Evolutionary conservation across 116 monocot species (phyloP).

Genomic region (Cymodocea nodosa): DNA sequence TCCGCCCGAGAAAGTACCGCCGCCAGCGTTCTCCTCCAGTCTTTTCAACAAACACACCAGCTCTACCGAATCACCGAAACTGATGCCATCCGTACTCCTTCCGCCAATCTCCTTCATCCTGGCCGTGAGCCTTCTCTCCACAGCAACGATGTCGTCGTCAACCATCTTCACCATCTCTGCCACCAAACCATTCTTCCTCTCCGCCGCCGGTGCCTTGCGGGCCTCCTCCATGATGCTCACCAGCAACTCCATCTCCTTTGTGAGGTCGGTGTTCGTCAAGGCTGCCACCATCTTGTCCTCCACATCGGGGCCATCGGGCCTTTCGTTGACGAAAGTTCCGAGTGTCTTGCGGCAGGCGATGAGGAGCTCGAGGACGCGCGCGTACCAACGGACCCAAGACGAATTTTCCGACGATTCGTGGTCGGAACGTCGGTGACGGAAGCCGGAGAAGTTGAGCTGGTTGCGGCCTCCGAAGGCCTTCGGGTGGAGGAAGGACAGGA

Average conservation of each 20-base stretch:
- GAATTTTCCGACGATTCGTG: constrained; percentile 9
- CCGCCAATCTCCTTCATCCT: constrained; percentile 30
- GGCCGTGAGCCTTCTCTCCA: constrained; percentile 14
- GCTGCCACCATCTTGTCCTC: constrained; percentile 9
- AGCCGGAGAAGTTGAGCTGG: constrained; percentile 23
- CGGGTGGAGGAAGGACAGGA: constrained; percentile 23
- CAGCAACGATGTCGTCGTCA: constrained; percentile 21
- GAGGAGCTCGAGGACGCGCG: constrained; percentile 39
- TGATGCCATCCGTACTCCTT: constrained; percentile 14
- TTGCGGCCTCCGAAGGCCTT: constrained; percentile 23
- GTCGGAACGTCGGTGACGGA: constrained; percentile 11
- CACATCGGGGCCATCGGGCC: neutral
- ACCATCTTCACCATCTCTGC: constrained; percentile 17
- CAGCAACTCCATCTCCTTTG: constrained; percentile 22
- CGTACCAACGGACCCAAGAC: constrained; percentile 30
- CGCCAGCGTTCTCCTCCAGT: constrained; percentile 28
- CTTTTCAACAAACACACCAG: constrained; percentile 22
- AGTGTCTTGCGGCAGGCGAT: constrained; percentile 11
- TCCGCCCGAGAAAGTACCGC: neutral
- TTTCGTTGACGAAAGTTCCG: constrained; percentile 6
- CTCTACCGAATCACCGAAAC: constrained; percentile 29
- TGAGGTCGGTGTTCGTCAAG: constrained; percentile 15
- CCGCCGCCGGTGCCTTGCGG: neutral
- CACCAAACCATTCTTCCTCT: constrained; percentile 5
- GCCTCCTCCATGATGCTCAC: constrained; percentile 24